Base-by-base conservation (phyloP, 257 asterid genomes). In the Capsicum pubescens region DNA sequence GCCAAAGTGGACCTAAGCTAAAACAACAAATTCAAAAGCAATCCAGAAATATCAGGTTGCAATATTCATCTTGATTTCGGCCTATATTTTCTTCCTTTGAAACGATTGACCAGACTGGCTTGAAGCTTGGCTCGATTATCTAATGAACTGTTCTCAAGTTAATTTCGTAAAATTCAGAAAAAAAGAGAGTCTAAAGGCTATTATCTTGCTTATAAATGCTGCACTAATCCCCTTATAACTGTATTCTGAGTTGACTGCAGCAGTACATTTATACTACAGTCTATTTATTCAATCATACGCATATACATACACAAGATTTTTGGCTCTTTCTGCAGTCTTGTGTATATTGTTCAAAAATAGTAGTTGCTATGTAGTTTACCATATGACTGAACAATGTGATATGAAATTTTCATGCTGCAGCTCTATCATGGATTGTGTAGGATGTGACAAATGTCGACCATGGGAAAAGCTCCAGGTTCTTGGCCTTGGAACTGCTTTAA, bases 391-490 rank as follows among this genome's bases (percentile, higher is more conserved):
- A 50, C 26, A 57, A 36, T 83, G n/a, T 16, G 36, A 26, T 56
- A 74, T 54, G 55, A 15, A 61, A 77, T 79, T 54, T 85, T 81
- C 54, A 59, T 87, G 80, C 71, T 85, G 89, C 92, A 95, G 99
- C 63, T 95, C 95, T 80, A 84, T 95, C 87, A 95, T 95, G 94
- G 99, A 95, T 84, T 95, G 99, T 89, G 97, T 95, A 76, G 99
- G 99, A 81, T 95, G 98, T 39, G 99, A 95, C 83, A 95, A 95
- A 90, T 95, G 99, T 83, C 98, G 99, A 57, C 94, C 94, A 55
- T 94, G 99, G 99, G 98, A 97, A 52, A 95, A 95, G 87, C 98
- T 95, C 80, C 99, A 95, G 86, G 97, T 93, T 80, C 97, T 92
- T 74, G 99, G 99, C 60, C 97, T 95, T n/a, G 99, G 99, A 89